A percentile compares a stretch with the other conserved stretches of the same genome.
Conservation (phyloP, 495 filamentous ascomycete genomes). For the Penicillium ucsense region DNA sequence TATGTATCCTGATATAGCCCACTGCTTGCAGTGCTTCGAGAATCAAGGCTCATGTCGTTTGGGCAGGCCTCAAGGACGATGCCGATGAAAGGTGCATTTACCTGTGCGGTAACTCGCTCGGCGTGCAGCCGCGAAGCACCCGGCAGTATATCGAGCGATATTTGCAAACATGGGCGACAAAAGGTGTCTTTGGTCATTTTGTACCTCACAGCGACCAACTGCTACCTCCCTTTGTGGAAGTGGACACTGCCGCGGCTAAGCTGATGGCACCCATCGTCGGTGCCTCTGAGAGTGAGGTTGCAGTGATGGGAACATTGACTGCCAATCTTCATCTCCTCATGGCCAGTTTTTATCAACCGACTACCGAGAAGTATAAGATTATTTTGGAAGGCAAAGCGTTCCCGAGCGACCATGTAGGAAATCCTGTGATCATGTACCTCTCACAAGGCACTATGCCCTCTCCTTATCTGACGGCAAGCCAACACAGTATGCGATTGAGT, state of each 20-base stretch:
- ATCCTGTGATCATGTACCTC: neutral
- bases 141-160: conserved; percentile 64
- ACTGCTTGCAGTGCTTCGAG: too few species aligned
- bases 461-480: neutral
- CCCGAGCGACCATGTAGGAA: conserved; percentile 74
- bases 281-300: conserved; percentile 70
- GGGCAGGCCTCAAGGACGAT: conserved; percentile 24
- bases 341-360: conserved; percentile 83
- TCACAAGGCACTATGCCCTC: neutral
- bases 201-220: conserved; percentile 65
- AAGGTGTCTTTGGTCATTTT: conserved; percentile 93
- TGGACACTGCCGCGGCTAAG: conserved; percentile 61
- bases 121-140: conserved; percentile 72
- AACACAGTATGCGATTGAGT: conserved; percentile 71
- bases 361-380: conserved; percentile 68
- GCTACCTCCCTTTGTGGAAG: conserved; percentile 70
- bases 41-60: too few species aligned
- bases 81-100: conserved; percentile 55
- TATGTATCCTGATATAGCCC: conserved; percentile 7
- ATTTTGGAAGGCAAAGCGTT: conserved; percentile 92
- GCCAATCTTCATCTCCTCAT: conserved; percentile 86
- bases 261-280: conserved; percentile 79
- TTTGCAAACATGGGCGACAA: conserved; percentile 78
- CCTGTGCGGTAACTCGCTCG: conserved; percentile 94
- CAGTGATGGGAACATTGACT: conserved; percentile 88